These are phyloP conservation scores for Yarrowia keelungensis DNA, from an alignment of 805 yeast species.

Conservation along the genomic window DNA sequence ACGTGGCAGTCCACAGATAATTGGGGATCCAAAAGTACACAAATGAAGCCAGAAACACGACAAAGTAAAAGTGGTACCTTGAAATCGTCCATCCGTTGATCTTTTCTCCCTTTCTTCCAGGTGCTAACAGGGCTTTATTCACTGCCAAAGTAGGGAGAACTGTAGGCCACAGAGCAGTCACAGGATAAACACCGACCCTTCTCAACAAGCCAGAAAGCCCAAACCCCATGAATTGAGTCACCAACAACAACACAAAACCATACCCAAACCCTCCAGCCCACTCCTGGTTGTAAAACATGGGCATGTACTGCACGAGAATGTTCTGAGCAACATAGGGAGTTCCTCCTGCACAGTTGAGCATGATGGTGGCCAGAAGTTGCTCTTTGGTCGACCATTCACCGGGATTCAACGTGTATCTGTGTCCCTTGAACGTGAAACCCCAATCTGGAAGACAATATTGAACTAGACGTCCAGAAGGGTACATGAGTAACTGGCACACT, in stretches of 20 bases:
- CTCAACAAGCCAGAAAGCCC: neutral
- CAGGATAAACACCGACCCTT: neutral
- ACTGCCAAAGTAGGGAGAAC: constrained; percentile 8
- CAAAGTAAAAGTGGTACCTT: constrained; percentile 58
- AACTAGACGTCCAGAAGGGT: neutral
- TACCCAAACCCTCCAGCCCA: constrained; percentile 15
- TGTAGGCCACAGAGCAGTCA: constrained; percentile 1
- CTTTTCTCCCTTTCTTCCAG: neutral
- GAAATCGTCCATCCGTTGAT: constrained; percentile 63
- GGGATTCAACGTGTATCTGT: neutral
- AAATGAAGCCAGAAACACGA: constrained; percentile 54
- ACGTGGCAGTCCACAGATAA: constrained; percentile 65
- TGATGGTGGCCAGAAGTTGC: constrained; percentile 1
- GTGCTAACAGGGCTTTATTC: constrained; percentile 2
- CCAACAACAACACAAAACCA: neutral
- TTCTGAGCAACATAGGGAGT: neutral
- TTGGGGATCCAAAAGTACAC: constrained; percentile 73
- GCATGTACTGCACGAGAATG: constrained; percentile 1
- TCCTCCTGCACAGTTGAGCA: neutral
- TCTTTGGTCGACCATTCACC: constrained; percentile 1
- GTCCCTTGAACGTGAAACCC: neutral
- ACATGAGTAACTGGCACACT: neutral
- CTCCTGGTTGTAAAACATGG: constrained; percentile 1
- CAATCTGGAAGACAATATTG: neutral
- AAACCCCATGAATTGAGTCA: constrained; percentile 7